These are phyloP conservation scores for Pythium periplocum DNA, from an alignment of 352 stramenopile genomes.

Conservation along the genomic window DNA sequence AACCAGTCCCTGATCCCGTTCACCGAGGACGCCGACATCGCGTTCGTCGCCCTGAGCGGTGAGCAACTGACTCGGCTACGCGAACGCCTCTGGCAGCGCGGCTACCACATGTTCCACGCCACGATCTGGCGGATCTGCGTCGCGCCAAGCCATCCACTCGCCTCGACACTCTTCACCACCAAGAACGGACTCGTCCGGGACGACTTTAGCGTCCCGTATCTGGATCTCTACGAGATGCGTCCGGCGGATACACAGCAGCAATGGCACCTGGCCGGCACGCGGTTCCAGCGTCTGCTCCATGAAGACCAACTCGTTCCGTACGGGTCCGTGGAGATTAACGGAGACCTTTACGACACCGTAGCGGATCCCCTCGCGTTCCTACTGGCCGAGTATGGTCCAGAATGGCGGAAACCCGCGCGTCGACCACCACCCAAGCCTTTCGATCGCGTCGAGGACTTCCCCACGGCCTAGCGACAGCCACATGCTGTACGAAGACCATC, in stretches of 20 bases:
- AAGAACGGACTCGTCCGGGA: slow-evolving; percentile 15
- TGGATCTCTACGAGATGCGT: slow-evolving; percentile 37
- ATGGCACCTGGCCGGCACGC: slow-evolving; percentile 3
- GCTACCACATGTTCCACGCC: slow-evolving; percentile 38
- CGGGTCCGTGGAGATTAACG: slow-evolving; percentile 27
- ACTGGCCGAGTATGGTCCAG: slow-evolving; percentile 31
- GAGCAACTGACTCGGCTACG: slow-evolving; percentile 9
- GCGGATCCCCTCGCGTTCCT: slow-evolving; percentile 40
- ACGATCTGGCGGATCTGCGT: slow-evolving; percentile 40
- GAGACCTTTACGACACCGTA: slow-evolving; percentile 29
- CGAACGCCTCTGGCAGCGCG: slow-evolving; percentile 19
- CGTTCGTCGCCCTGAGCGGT: slow-evolving; percentile 8
- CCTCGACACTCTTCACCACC: slow-evolving; percentile 26
- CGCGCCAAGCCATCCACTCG: slow-evolving; percentile 34
- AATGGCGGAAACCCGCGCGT: slow-evolving; percentile 23
- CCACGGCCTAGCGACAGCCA: too few relatives aligned
- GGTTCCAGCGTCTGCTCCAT: slow-evolving; percentile 16
- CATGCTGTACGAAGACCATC: too few relatives aligned
- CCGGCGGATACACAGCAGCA: neutral
- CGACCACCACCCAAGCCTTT: neutral
- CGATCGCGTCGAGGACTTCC: too few relatives aligned
- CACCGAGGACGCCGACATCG: slow-evolving; percentile 36
- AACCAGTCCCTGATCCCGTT: slow-evolving; percentile 30
- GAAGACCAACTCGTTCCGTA: slow-evolving; percentile 23
- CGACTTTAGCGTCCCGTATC: slow-evolving; percentile 27